A percentile compares a stretch with the other conserved stretches of the same genome.
Evolutionary conservation across 177 flowering plant species (phyloP).

Genomic region (Vitis hybrid): DNA sequence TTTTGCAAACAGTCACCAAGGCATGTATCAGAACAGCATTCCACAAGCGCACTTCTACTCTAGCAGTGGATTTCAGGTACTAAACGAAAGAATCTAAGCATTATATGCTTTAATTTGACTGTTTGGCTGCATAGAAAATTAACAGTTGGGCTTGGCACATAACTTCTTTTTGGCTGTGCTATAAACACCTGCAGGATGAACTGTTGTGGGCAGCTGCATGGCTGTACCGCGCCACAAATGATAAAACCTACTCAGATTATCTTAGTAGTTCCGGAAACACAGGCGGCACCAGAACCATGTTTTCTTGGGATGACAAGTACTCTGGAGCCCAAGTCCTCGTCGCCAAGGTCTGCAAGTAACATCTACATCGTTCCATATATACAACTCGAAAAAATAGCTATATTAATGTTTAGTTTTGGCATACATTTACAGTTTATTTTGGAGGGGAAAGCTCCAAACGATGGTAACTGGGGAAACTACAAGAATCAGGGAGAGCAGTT

Average conservation of each 20-base stretch:
- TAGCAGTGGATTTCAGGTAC: slow-evolving; percentile 50
- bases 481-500: slow-evolving; percentile 48
- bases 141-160: too few species aligned
- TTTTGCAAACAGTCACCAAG: slow-evolving; percentile 33
- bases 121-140: neutral
- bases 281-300: slow-evolving; percentile 30
- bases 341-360: slow-evolving; percentile 37
- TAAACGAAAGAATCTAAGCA: neutral
- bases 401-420: neutral
- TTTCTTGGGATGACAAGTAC: slow-evolving; percentile 67
- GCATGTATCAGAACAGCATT: slow-evolving; percentile 42
- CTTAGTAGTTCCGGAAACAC: slow-evolving; percentile 4
- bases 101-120: neutral
- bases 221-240: slow-evolving; percentile 49
- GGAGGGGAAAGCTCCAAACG: slow-evolving; percentile 22
- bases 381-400: too few species aligned
- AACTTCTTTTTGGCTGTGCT: neutral
- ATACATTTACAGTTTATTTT: slow-evolving; percentile 33
- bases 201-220: slow-evolving; percentile 70
- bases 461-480: slow-evolving; percentile 28
- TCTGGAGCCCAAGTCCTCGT: slow-evolving; percentile 49
- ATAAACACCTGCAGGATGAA: slow-evolving; percentile 45
- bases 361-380: too few species aligned
- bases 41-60: slow-evolving; percentile 39
- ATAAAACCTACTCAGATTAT: slow-evolving; percentile 28